A percentile compares a stretch with the other conserved stretches of the same genome.
Evolutionary conservation across 352 stramenopile species (phyloP).

Genomic region (Globisporangium splendens): DNA sequence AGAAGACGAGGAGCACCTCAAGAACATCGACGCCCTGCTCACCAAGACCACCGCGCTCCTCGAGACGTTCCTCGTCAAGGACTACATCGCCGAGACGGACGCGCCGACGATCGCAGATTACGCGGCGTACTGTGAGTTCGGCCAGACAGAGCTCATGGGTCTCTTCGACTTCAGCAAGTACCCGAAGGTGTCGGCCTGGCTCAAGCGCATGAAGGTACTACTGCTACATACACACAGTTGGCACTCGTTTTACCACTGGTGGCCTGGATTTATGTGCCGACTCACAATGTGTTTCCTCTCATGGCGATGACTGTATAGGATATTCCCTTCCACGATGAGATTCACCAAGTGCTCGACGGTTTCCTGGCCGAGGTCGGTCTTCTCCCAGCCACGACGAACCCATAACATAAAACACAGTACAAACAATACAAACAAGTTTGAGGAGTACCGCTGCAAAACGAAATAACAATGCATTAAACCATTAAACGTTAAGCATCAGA

Average conservation of each 20-base stretch:
- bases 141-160: constrained; percentile 56
- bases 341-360: constrained; percentile 26
- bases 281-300: too few relatives aligned
- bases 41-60: constrained; percentile 30
- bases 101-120: constrained; percentile 61
- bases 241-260: too few relatives aligned
- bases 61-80: constrained; percentile 44
- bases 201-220: constrained; percentile 45
- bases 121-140: constrained; percentile 55
- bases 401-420: too few relatives aligned
- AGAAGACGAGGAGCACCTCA: constrained; percentile 30
- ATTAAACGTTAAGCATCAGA: too few relatives aligned
- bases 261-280: too few relatives aligned
- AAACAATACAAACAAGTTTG: too few relatives aligned
- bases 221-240: too few relatives aligned
- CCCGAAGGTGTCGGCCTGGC: constrained; percentile 45
- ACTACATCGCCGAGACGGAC: constrained; percentile 45
- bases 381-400: too few relatives aligned
- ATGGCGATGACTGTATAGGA: too few relatives aligned
- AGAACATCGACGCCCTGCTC: constrained; percentile 33
- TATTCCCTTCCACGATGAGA: constrained; percentile 49
- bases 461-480: too few relatives aligned
- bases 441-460: too few relatives aligned
- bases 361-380: neutral
- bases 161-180: constrained; percentile 47